Conservation (phyloP, 2,329 filamentous ascomycete genomes). For the Ophiostoma pallidulum region DNA sequence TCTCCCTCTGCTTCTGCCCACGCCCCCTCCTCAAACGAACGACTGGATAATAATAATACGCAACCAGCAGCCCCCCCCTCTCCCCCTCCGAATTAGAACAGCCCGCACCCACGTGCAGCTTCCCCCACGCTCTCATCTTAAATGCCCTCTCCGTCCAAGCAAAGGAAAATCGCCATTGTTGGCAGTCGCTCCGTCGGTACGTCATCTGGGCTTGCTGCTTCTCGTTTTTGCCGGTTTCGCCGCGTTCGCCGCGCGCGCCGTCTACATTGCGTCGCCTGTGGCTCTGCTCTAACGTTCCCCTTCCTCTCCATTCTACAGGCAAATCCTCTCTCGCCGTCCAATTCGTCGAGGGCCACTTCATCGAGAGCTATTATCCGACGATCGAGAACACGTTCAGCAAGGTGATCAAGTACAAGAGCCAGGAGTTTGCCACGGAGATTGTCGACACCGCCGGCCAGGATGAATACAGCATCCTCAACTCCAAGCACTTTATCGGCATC, state of each 20-base stretch:
- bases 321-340: slow-evolving; percentile 96
- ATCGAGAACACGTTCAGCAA: slow-evolving; percentile 99
- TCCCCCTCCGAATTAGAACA: background rate
- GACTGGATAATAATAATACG: too few species aligned
- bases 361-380: slow-evolving; percentile 97
- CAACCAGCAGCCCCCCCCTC: too few species aligned
- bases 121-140: slow-evolving; percentile 12
- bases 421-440: slow-evolving; percentile 93
- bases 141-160: slow-evolving; percentile 55
- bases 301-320: too few species aligned
- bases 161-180: slow-evolving; percentile 91
- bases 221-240: too few species aligned
- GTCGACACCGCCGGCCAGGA: slow-evolving; percentile 98
- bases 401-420: slow-evolving; percentile 82
- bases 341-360: slow-evolving; percentile 95
- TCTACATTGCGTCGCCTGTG: background rate
- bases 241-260: too few species aligned
- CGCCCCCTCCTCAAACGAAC: too few species aligned
- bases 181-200: slow-evolving; percentile 74
- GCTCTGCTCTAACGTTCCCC: background rate
- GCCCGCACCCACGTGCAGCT: slow-evolving; percentile 8
- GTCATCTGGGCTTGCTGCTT: background rate
- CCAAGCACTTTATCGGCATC: slow-evolving; percentile 97
- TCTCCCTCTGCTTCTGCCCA: too few species aligned
- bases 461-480: slow-evolving; percentile 97